Percentiles rank a stretch among this genome's conserved stretches.
These are phyloP conservation scores for Monosporozyma solicola DNA, from an alignment of 805 yeast genomes.

Conservation along the genomic window DNA sequence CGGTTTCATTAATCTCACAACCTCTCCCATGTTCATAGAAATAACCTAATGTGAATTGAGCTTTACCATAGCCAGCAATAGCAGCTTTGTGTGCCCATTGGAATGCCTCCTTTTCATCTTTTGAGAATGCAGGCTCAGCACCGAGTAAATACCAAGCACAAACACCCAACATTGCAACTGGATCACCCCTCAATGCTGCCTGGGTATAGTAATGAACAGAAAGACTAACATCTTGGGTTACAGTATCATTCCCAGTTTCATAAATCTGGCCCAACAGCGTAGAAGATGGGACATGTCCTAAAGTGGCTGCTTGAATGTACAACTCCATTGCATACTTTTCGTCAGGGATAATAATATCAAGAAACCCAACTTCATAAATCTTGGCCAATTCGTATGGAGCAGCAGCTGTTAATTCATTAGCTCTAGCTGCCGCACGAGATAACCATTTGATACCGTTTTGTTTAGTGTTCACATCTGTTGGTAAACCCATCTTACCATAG, in stretches of 20 bases:
- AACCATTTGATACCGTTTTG: slow-evolving; percentile 91
- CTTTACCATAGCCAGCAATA: slow-evolving; percentile 60
- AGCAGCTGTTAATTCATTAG: slow-evolving; percentile 77
- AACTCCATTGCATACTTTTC: slow-evolving; percentile 74
- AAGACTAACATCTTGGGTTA: slow-evolving; percentile 71
- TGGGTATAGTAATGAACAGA: slow-evolving; percentile 89
- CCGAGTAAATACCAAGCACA: slow-evolving; percentile 98
- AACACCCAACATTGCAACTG: slow-evolving; percentile 82
- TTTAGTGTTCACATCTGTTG: slow-evolving; percentile 57
- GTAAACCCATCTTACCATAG: slow-evolving; percentile 75
- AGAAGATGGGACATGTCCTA: slow-evolving; percentile 78
- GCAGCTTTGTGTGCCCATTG: slow-evolving; percentile 95
- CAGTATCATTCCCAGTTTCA: slow-evolving; percentile 58
- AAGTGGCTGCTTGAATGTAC: slow-evolving; percentile 78
- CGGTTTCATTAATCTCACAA: slow-evolving; percentile 46
- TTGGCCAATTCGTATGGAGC: slow-evolving; percentile 91
- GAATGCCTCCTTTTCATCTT: slow-evolving; percentile 77
- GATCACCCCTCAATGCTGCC: slow-evolving; percentile 83
- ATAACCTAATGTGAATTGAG: slow-evolving; percentile 76
- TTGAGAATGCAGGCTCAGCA: slow-evolving; percentile 68
- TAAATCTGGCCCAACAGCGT: slow-evolving; percentile 73
- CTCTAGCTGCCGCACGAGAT: slow-evolving; percentile 73
- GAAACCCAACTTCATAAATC: slow-evolving; percentile 74
- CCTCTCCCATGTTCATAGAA: slow-evolving; percentile 87
- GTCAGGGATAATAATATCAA: slow-evolving; percentile 82